These are phyloP conservation scores for Flaveria robusta DNA, from an alignment of 129 eudicot genomes.

Conservation along the genomic window DNA sequence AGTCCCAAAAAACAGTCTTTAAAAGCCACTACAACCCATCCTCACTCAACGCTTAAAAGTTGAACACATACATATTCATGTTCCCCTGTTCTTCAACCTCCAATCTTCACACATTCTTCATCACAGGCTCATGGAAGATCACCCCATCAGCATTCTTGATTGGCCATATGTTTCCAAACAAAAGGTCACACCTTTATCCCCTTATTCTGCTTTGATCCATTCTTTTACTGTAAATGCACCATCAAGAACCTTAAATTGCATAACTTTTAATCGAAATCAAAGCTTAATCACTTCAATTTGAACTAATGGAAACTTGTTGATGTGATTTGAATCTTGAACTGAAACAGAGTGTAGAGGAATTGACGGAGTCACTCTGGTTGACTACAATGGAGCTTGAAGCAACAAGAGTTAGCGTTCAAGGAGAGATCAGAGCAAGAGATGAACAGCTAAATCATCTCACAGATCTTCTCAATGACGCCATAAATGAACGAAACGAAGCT, in stretches of 20 bases:
- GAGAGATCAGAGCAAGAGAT: conserved; percentile 59
- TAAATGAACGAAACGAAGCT: conserved; percentile 68
- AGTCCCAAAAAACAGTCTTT: conserved; percentile 18
- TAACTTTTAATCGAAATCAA: not conserved
- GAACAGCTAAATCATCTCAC: conserved; percentile 49
- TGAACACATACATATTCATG: conserved; percentile 1
- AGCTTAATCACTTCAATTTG: no score
- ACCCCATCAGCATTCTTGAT: conserved; percentile 40
- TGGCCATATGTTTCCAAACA: conserved; percentile 53
- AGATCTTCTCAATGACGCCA: conserved; percentile 45
- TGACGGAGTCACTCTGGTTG: conserved; percentile 50
- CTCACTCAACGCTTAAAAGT: not conserved
- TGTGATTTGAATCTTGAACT: conserved; percentile 8
- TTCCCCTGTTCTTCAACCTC: conserved; percentile 18
- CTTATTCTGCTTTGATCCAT: conserved; percentile 7
- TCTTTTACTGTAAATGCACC: no score
- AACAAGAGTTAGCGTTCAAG: conserved; percentile 58
- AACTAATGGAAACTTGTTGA: no score
- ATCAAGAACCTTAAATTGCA: conserved; percentile 7
- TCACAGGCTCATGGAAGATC: conserved; percentile 48
- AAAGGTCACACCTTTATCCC: conserved; percentile 46
- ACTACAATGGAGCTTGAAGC: conserved; percentile 71
- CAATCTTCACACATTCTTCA: conserved; percentile 23
- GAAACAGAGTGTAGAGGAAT: conserved; percentile 62
- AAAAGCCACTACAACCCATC: conserved; percentile 17